A percentile compares a stretch with the other conserved stretches of the same genome.
These are phyloP conservation scores for Euphorbia schlechtendalii DNA, from an alignment of 441 rosid species.

Conservation along the genomic window DNA sequence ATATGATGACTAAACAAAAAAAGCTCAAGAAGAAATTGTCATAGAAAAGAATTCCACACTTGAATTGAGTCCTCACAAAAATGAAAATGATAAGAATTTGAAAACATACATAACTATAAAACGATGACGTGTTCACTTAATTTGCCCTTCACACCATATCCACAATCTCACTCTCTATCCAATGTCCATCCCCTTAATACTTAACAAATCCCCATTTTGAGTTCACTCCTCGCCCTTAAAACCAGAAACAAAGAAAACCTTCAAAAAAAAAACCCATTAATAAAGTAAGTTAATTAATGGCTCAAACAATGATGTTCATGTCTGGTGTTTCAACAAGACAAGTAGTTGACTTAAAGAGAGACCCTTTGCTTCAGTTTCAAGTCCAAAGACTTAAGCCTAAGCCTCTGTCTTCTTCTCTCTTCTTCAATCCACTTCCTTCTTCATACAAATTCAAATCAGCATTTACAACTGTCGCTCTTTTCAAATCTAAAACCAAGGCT, in stretches of 20 bases:
- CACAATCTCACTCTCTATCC: constrained; percentile 18
- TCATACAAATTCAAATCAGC: constrained; percentile 3
- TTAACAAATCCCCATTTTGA: not conserved
- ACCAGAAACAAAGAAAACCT: too few species aligned
- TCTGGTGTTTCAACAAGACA: constrained; percentile 51
- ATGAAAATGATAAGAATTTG: too few species aligned
- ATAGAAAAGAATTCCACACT: too few species aligned
- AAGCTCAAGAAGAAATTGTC: too few species aligned
- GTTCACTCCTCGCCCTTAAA: not conserved
- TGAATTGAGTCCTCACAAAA: too few species aligned
- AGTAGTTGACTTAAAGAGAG: constrained; percentile 36
- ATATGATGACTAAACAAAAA: too few species aligned
- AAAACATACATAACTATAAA: not conserved
- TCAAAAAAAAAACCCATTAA: not conserved
- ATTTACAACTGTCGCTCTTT: constrained; percentile 49
- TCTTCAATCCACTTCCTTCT: constrained; percentile 27
- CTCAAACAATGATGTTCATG: constrained; percentile 72
- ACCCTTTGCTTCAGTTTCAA: constrained; percentile 44
- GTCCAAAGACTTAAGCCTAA: constrained; percentile 36
- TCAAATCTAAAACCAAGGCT: constrained; percentile 78
- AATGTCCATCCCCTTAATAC: not conserved
- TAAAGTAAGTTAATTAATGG: constrained; percentile 29
- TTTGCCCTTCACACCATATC: constrained; percentile 48
- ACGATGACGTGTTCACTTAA: constrained; percentile 57
- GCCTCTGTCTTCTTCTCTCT: constrained; percentile 25